Evolutionary conservation across 371 early-diverging fungal species (phyloP).

Genomic region (Rhizopus stolonifer): DNA sequence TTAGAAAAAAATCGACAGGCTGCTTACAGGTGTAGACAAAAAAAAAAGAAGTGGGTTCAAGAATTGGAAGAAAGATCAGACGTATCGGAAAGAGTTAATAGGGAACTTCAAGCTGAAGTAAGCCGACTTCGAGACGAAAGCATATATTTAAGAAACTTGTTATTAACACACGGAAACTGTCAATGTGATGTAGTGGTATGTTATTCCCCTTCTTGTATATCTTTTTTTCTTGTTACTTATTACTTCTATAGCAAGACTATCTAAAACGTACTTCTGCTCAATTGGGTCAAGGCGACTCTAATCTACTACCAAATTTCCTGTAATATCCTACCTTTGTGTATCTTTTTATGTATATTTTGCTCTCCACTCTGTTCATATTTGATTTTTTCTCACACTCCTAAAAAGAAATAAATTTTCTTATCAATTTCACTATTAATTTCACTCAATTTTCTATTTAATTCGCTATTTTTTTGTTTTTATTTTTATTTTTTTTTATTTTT

Average conservation of each 20-base stretch:
- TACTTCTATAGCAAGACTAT: background rate
- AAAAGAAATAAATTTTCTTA: too few relatives aligned
- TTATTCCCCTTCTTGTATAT: background rate
- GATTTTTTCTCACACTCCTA: too few relatives aligned
- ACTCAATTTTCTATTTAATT: background rate
- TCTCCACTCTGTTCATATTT: too few relatives aligned
- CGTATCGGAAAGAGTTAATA: constrained; percentile 58
- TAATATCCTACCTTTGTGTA: background rate
- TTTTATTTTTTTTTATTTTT: background rate
- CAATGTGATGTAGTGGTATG: constrained; percentile 42
- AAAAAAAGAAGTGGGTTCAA: constrained; percentile 73
- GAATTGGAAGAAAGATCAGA: constrained; percentile 64
- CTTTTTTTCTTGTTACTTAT: background rate
- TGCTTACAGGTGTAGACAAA: constrained; percentile 80
- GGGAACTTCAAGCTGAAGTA: constrained; percentile 56
- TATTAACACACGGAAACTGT: constrained; percentile 64
- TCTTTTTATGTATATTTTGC: too few relatives aligned
- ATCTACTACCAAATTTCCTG: background rate
- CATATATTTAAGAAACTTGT: constrained; percentile 61
- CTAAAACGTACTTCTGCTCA: background rate
- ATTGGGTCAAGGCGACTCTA: background rate
- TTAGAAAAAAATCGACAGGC: constrained; percentile 78
- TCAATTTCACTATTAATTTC: too few relatives aligned
- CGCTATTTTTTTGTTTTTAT: background rate
- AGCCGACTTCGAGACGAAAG: constrained; percentile 69